Evolutionary conservation across 176 grass and related monocot genomes (phyloP).

Genomic region (Oryza glaberrima): DNA sequence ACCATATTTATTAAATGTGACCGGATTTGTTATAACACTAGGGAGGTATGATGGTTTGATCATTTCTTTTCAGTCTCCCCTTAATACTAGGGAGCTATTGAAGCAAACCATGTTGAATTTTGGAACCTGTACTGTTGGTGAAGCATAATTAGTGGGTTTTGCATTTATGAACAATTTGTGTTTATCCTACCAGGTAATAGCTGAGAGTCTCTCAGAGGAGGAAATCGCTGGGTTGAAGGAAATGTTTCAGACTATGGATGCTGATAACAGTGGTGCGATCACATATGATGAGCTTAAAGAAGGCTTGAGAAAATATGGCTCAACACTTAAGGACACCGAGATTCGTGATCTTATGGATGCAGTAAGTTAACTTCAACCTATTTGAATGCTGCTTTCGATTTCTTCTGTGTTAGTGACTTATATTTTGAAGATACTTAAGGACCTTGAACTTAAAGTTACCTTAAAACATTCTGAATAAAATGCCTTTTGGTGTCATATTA

Average conservation of each 20-base stretch:
- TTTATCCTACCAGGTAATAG: constrained; percentile 77
- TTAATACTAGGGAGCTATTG: not conserved
- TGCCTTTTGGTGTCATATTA: not conserved
- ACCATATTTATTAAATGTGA: not conserved
- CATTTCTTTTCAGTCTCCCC: not conserved
- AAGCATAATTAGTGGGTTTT: not conserved
- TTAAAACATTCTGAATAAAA: not conserved
- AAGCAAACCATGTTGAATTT: not conserved
- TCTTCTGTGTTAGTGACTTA: constrained; percentile 4
- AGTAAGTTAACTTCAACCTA: constrained; percentile 61
- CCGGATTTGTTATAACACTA: too few relatives aligned
- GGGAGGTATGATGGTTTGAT: not conserved
- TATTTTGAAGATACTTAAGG: not conserved
- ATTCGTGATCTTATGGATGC: constrained; percentile 99
- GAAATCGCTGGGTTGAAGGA: constrained; percentile 98
- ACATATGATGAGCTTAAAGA: constrained; percentile 98
- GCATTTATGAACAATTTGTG: constrained; percentile 23
- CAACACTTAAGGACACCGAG: constrained; percentile 96
- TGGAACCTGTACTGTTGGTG: not conserved
- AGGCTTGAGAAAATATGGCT: constrained; percentile 89
- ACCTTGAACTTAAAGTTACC: constrained; percentile 3
- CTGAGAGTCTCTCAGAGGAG: constrained; percentile 97
- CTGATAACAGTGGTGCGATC: constrained; percentile 96
- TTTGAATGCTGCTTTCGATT: constrained; percentile 8
- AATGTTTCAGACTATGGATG: constrained; percentile 98